A percentile compares a stretch with the other conserved stretches of the same genome.
Conservation (phyloP, 805 yeast species). For the Lipomyces sp. region DNA sequence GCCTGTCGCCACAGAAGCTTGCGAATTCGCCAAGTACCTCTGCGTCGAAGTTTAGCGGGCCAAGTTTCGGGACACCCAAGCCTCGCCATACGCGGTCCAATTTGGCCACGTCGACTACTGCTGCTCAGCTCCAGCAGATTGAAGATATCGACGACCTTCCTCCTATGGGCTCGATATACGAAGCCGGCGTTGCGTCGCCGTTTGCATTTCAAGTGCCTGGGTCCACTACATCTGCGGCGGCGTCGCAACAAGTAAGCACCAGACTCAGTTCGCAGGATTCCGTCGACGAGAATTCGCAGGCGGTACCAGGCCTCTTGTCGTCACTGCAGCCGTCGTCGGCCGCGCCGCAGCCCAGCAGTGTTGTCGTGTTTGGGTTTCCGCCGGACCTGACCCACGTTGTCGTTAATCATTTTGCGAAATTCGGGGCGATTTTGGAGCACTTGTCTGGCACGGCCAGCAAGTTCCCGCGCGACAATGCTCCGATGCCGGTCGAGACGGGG, state of each 20-base stretch:
- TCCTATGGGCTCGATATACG: conserved; percentile 27
- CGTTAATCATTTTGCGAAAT: conserved; percentile 69
- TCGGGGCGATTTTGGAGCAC: conserved; percentile 76
- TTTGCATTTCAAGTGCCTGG: conserved; percentile 27
- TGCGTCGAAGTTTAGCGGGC: conserved; percentile 28
- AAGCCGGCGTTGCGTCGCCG: conserved; percentile 23
- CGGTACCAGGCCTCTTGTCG: neutral
- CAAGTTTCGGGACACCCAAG: conserved; percentile 31
- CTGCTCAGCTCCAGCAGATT: neutral
- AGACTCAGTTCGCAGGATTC: neutral
- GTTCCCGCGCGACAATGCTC: conserved; percentile 11
- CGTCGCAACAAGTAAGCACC: neutral
- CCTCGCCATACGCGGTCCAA: conserved; percentile 8
- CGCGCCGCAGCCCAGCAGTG: conserved; percentile 39
- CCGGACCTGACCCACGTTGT: conserved; percentile 66
- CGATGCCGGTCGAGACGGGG: conserved; percentile 73
- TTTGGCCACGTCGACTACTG: neutral
- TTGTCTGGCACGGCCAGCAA: conserved; percentile 14
- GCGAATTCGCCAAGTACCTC: neutral
- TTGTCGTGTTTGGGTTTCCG: conserved; percentile 85
- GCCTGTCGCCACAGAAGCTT: neutral
- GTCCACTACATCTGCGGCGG: neutral
- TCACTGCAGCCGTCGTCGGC: conserved; percentile 1
- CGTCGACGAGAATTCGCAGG: neutral
- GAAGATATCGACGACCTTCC: conserved; percentile 17